Evolutionary conservation across 2,329 filamentous ascomycete species (phyloP), one percentile per base, ranked within the genome.

Genomic region (Botrytis fragariae): DNA sequence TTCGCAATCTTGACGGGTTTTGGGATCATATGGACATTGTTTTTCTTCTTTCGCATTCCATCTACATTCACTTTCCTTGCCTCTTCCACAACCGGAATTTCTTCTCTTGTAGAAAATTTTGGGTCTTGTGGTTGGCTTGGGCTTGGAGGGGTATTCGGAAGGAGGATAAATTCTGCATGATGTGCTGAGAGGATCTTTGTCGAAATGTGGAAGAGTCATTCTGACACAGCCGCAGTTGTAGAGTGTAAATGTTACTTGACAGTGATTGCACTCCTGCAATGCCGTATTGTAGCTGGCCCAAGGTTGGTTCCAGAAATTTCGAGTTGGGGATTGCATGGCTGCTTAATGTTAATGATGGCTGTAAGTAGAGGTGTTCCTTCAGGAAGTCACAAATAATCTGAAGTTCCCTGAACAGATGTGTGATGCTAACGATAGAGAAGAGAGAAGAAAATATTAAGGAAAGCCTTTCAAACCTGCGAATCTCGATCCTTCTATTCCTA

Each of bases 311-410:
- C 48, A 54, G 48, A 54, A n/a, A n/a, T 5, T 8, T 54, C 48
- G 12, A 10, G 12, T 54, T n/a, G 14, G 25, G 25, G 25, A 25
- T n/a, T 5, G 48, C 48, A 54, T 54, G 14, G 48, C 2, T 16
- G 25, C 48, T 54, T n/a, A n/a, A n/a, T 54, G 12, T 54, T 54
- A 3, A 54, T 54, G 48, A n/a, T 51, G 25, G 2, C n/a, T 51
- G 25, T 51, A 16, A 14, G 6, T 16, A 6, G n/a, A n/a, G 25
- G 16, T 51, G 12, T n/a, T 10, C 7, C 25, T 51, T 12, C 10
- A n/a, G 25, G 8, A 16, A 25, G 7, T 0, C 16, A 2, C 14
- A n/a, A n/a, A 14, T n/a, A 4, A 2, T n/a, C 1, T 51, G 10
- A 6, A 54, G 25, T 16, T 54, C 3, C 12, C 4, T 54, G 25